Conservation (phyloP, 441 rosid genomes). For the Populus hybrid region DNA sequence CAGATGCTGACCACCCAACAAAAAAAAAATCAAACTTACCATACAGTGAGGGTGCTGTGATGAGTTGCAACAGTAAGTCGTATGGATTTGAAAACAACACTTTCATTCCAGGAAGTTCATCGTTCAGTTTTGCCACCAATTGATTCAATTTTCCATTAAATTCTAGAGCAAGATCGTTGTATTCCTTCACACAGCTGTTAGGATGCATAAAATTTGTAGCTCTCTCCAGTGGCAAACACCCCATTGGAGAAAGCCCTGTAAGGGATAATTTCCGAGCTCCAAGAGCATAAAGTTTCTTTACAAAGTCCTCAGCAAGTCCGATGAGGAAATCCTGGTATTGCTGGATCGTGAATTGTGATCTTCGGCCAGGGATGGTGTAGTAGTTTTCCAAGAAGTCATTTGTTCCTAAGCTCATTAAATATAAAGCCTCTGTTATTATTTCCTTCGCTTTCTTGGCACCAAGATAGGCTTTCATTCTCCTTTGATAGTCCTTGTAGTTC, state of each 20-base stretch:
- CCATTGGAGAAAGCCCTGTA: slow-evolving; percentile 64
- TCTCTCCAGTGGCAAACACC: slow-evolving; percentile 61
- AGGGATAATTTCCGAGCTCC: slow-evolving; percentile 59
- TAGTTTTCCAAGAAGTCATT: slow-evolving; percentile 69
- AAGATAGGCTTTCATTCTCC: slow-evolving; percentile 37
- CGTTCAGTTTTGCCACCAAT: slow-evolving; percentile 34
- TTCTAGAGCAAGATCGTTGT: slow-evolving; percentile 46
- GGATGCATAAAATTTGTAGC: slow-evolving; percentile 25
- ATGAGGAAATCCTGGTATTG: slow-evolving; percentile 51
- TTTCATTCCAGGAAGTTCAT: slow-evolving; percentile 44
- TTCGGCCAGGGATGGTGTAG: slow-evolving; percentile 35
- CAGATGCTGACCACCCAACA: neutral
- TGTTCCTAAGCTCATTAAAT: slow-evolving; percentile 64
- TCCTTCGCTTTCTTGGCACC: slow-evolving; percentile 44
- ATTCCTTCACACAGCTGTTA: slow-evolving; percentile 34
- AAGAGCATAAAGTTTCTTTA: slow-evolving; percentile 43
- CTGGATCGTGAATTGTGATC: slow-evolving; percentile 38
- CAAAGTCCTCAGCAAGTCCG: slow-evolving; percentile 43
- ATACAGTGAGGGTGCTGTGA: slow-evolving; percentile 37
- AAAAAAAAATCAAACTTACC: slow-evolving; percentile 34
- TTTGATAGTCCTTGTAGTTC: slow-evolving; percentile 51
- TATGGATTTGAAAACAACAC: slow-evolving; percentile 49
- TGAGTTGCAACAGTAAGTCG: slow-evolving; percentile 38
- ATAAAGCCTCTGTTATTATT: slow-evolving; percentile 46
- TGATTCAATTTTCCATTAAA: slow-evolving; percentile 46